phyloP scores from a whole-genome alignment of 805 yeast species.

The Saccharomycopsis amapae region DNA sequence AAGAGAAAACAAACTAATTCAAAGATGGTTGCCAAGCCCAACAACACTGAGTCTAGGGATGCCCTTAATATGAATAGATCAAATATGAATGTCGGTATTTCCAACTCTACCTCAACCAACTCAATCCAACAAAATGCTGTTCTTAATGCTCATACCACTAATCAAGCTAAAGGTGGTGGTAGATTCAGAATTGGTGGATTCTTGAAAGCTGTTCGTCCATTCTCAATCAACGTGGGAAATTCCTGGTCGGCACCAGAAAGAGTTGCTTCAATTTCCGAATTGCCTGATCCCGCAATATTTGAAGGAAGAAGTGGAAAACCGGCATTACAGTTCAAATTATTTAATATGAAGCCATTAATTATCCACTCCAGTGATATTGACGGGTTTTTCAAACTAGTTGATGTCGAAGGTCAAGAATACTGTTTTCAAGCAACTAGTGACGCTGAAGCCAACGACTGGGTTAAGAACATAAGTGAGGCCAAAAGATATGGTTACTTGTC shows the following conservation, averaged over 20 bases:
- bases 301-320: constrained; percentile 42
- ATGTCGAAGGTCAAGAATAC: constrained; percentile 45
- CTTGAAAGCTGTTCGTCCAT: constrained; percentile 51
- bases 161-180: constrained; percentile 17
- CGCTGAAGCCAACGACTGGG: constrained; percentile 69
- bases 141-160: neutral
- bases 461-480: constrained; percentile 36
- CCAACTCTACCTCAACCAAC: neutral
- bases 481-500: constrained; percentile 38
- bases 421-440: constrained; percentile 61
- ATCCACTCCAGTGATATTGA: constrained; percentile 32
- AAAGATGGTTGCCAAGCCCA: neutral
- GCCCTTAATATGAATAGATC: neutral
- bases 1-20: neutral
- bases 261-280: constrained; percentile 42
- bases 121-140: neutral
- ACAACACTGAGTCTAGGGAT: neutral
- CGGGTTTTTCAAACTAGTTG: constrained; percentile 38
- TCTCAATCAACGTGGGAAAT: constrained; percentile 43
- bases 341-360: constrained; percentile 32
- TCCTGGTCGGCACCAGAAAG: constrained; percentile 37
- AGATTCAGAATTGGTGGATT: constrained; percentile 51
- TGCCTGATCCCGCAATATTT: constrained; percentile 48
- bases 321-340: constrained; percentile 37
- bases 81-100: neutral